Base-by-base conservation (phyloP, 2,329 filamentous ascomycete genomes). In the Xylariales sp. region DNA sequence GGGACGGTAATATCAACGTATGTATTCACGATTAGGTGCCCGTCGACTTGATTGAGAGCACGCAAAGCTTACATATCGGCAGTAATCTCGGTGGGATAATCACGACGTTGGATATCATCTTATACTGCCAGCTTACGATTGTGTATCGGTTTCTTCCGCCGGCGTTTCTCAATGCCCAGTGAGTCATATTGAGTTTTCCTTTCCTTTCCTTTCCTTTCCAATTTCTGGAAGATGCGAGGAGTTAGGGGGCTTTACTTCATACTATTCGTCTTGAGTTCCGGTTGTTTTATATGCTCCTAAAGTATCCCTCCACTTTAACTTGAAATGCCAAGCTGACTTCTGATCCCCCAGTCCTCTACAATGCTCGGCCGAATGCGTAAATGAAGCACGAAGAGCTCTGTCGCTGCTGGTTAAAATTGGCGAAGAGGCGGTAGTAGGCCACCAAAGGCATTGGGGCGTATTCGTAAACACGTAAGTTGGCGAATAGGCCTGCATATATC, bases 311-410 rank as follows among this genome's bases (percentile, higher is more conserved):
- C 5, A 43, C 14, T 18, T 49, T 23, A 6, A 3, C 2, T 7
- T 65, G 49, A 18, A 23, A 7, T 50, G 1, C 50, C 2, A 30
- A 69, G 65, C 64, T 68, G 65, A 28, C 63, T 52, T 10, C 66
- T 64, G 6, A 62, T 46, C 6, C 60, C 49, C 4, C 5, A 64
- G 28, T 39, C 74, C 74, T 14, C 65, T 76, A 4, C 74, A 75
- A 55, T 76, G 74, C 62, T 72, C 74, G 8, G 67, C 65, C 8
- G 73, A 75, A 41, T 76, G 74, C 34, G 73, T 76, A 18, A 64
- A 68, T 6, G 69, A 73, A 36, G 72, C 74, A 39, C 73, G 74
- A 4, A 57, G 39, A 16, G 67, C 74, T 7, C 41, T 76, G 28
- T 71, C 69, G 9, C 71, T 54, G 36, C 65, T 76, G 7, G 61